phyloP scores from a whole-genome alignment of 805 yeast genomes.

The Cyberlindnera bimundalis region DNA sequence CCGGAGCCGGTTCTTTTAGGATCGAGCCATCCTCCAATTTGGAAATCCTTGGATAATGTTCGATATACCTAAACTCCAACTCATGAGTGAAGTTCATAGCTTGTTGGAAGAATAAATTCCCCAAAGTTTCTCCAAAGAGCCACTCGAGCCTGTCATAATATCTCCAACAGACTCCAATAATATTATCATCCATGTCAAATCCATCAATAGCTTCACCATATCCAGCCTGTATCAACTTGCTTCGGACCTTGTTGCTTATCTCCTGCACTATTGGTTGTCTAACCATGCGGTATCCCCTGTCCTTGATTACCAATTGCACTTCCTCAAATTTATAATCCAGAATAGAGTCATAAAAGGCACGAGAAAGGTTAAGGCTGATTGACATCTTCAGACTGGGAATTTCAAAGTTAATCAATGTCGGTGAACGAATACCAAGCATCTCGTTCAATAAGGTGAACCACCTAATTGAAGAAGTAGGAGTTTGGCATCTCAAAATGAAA shows the following conservation, averaged over 20 bases:
- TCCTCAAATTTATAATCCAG: background rate
- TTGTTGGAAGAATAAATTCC: slow-evolving; percentile 41
- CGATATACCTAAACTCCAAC: slow-evolving; percentile 57
- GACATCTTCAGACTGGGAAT: slow-evolving; percentile 39
- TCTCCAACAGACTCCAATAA: slow-evolving; percentile 57
- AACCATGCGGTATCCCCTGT: slow-evolving; percentile 27
- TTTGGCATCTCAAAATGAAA: slow-evolving; percentile 55
- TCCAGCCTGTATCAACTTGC: slow-evolving; percentile 31
- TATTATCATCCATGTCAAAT: slow-evolving; percentile 27
- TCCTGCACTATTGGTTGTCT: slow-evolving; percentile 34
- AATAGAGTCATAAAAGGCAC: slow-evolving; percentile 8
- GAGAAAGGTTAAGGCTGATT: slow-evolving; percentile 26
- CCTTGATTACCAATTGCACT: slow-evolving; percentile 3
- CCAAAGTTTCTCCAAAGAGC: slow-evolving; percentile 45
- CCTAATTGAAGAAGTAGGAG: slow-evolving; percentile 48
- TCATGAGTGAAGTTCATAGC: slow-evolving; percentile 43
- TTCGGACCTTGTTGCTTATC: slow-evolving; percentile 36
- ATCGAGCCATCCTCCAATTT: slow-evolving; percentile 17
- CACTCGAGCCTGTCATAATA: slow-evolving; percentile 75
- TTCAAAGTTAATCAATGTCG: slow-evolving; percentile 40
- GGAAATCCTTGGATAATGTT: slow-evolving; percentile 36
- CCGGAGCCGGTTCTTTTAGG: slow-evolving; percentile 59
- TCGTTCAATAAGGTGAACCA: slow-evolving; percentile 63
- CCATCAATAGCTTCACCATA: slow-evolving; percentile 23
- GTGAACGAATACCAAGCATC: slow-evolving; percentile 42